Base-by-base conservation (phyloP, 2,329 filamentous ascomycete species). In the Rhinocladiella mackenziei region DNA sequence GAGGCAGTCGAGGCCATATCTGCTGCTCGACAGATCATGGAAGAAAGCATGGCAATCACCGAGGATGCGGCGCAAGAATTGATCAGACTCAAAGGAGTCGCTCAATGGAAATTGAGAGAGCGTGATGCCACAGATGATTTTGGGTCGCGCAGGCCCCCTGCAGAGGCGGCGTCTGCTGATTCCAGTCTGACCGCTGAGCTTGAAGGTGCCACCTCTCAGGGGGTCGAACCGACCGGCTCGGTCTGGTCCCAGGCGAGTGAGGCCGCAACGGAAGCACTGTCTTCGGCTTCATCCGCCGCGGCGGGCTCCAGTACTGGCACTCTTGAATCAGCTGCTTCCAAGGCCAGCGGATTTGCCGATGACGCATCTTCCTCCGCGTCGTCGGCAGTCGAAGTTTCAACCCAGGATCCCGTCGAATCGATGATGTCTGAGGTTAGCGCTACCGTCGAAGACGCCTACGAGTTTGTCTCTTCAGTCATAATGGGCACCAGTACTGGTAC, bases 61-160 rank as follows among this genome's bases (percentile, higher is more conserved):
- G 81, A 88, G 46, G 70, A 79, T 22, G 83, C 89, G 13, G 91
- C 89, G 11, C 82, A 80, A 58, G 87, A 97, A 62, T 75, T 98
- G 18, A 75, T 74, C 23, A 76, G 83, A 30, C 72, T 98, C 22
- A 95, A 92, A 74, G 81, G 89, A 53, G 84, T 92, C 45, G 86
- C 84, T 5, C 76, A 75, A 48, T 94, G 84, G 83, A 97, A 97
- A 70, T 77, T 95, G 29, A 73, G 75, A 26, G 81, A 86, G 5
- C 70, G 75, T 25, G 91, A 97, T 62, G 70, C 76, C 2, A 83
- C 79, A 9, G 81, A 92, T 39, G 81, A 94, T 61, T 97, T 94
- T 58, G 81, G 84, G 35, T 80, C 77, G 33, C 81, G 82, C 38
- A 70, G 69, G 11, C 76, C 84, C 58, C 77, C 80, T 38, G 68